Conservation (phyloP, 495 filamentous ascomycete species). For the Lasiosphaeris hirsuta region DNA sequence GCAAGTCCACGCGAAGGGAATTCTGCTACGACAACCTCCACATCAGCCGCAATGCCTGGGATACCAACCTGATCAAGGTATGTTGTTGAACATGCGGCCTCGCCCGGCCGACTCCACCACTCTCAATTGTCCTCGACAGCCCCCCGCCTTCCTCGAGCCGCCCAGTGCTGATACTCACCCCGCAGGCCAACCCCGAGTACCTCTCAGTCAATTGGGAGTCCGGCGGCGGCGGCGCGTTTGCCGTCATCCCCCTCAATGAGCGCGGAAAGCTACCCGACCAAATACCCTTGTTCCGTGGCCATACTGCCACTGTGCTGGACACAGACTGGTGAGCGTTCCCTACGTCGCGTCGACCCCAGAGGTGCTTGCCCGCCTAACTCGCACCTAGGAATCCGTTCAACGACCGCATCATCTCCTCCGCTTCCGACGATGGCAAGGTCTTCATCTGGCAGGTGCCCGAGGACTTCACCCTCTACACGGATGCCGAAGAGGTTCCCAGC, state of each 20-base stretch:
- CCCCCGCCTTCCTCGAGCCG: background rate
- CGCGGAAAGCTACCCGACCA: conserved; percentile 85
- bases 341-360: background rate
- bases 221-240: conserved; percentile 93
- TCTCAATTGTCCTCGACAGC: background rate
- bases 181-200: conserved; percentile 88
- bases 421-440: conserved; percentile 94
- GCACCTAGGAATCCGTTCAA: conserved; percentile 82
- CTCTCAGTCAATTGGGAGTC: conserved; percentile 98
- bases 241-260: conserved; percentile 88
- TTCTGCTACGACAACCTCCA: conserved; percentile 91
- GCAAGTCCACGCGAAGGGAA: conserved; percentile 87
- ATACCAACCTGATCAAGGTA: conserved; percentile 96
- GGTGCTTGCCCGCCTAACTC: conserved; percentile 29
- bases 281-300: conserved; percentile 91
- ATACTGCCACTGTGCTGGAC: conserved; percentile 92
- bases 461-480: conserved; percentile 75
- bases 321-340: conserved; percentile 75
- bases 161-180: conserved; percentile 20
- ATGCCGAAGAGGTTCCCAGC: conserved; percentile 77
- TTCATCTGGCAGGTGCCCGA: conserved; percentile 95
- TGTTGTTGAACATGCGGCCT: background rate
- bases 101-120: background rate
- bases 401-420: conserved; percentile 86
- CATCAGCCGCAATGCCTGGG: conserved; percentile 97